Percentiles rank a stretch among this genome's conserved stretches.
phyloP scores from a whole-genome alignment of 108 stramenopile species.

The Skeletonema potamos region DNA sequence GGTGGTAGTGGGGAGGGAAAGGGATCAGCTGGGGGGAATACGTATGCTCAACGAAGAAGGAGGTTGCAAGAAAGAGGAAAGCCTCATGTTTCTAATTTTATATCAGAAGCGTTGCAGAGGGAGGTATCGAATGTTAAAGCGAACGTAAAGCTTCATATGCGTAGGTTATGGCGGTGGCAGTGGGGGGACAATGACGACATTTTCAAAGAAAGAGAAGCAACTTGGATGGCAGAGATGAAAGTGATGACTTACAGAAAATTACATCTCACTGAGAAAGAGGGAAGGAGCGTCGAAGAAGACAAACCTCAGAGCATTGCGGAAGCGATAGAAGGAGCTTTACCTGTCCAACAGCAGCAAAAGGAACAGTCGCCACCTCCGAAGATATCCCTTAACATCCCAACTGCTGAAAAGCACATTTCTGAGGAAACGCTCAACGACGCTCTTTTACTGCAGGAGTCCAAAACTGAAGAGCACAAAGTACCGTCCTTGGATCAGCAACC shows the following conservation, averaged over 20 bases:
- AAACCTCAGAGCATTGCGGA: background rate
- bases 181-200: background rate
- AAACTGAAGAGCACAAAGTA: constrained; percentile 7
- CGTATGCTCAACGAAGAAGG: constrained; percentile 10
- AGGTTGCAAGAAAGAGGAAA: constrained; percentile 29
- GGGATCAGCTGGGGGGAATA: background rate
- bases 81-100: constrained; percentile 5
- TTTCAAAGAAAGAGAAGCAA: background rate
- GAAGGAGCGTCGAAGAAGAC: background rate
- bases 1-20: background rate
- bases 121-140: background rate
- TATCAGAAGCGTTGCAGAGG: constrained; percentile 6
- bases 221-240: background rate
- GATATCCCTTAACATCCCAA: constrained; percentile 61
- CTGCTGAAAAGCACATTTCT: constrained; percentile 52
- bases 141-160: background rate
- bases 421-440: constrained; percentile 64
- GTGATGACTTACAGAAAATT: background rate
- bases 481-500: constrained; percentile 5
- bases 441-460: constrained; percentile 59
- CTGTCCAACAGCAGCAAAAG: constrained; percentile 12
- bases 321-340: background rate
- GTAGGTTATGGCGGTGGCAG: background rate
- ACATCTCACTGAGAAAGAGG: background rate
- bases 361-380: constrained; percentile 24